Conservation (phyloP, 208 protist species). For the Acanthamoeba quina region DNA sequence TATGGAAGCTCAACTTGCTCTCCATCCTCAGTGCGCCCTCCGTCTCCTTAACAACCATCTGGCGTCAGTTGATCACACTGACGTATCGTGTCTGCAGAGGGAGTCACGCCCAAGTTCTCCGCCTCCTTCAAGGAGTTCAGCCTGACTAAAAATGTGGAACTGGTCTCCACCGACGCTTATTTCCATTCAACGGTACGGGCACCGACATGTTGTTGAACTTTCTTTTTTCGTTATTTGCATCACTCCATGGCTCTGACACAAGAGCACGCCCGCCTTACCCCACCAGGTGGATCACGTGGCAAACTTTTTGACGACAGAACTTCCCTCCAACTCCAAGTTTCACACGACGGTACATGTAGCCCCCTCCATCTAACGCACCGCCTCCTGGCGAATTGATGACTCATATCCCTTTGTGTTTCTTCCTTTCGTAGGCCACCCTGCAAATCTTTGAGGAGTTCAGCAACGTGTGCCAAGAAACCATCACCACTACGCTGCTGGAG, state of each 20-base stretch:
- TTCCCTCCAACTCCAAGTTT: not conserved
- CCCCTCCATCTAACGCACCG: not conserved
- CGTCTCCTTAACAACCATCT: not conserved
- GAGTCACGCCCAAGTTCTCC: constrained; percentile 15
- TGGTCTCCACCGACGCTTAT: not conserved
- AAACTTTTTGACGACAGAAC: not conserved
- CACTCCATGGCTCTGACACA: not conserved
- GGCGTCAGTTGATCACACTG: not conserved
- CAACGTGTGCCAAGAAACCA: not conserved
- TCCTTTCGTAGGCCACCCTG: not conserved
- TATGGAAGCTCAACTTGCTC: constrained; percentile 25
- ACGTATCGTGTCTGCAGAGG: not conserved
- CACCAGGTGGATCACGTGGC: not conserved
- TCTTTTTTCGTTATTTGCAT: not conserved
- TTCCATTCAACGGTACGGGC: not conserved
- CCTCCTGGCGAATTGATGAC: not conserved
- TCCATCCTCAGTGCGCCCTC: not conserved
- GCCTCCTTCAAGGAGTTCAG: constrained; percentile 10
- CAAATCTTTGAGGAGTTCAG: constrained; percentile 60
- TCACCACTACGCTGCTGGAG: constrained; percentile 29
- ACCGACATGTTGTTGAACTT: not conserved
- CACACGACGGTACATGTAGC: not conserved
- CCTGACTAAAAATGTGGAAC: not conserved
- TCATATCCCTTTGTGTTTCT: not conserved
- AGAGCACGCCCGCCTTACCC: too few species aligned